Percentiles rank a stretch among this genome's conserved stretches.
phyloP scores from a whole-genome alignment of 768 basidiomycete genomes.

The Cystobasidiopsis lactophilus region DNA sequence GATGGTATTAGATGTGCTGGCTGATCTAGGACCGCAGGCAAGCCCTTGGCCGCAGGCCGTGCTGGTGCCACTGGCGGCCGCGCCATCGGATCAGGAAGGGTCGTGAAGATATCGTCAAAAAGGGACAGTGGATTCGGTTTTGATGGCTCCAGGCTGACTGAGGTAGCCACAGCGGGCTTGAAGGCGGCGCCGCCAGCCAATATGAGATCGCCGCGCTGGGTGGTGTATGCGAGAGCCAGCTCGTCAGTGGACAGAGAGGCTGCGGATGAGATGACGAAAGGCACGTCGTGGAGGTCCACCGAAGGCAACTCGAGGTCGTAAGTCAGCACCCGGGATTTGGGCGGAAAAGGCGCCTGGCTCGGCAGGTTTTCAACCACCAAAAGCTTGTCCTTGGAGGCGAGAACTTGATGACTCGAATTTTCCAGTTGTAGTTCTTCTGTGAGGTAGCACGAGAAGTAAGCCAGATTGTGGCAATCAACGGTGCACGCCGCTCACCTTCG shows the following conservation, averaged over 20 bases:
- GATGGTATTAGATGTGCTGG: background rate
- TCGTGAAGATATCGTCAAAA: background rate
- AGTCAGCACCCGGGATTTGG: background rate
- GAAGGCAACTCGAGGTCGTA: too few relatives aligned
- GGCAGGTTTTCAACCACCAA: background rate
- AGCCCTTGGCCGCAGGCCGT: background rate
- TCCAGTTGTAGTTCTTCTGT: background rate
- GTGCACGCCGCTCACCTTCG: slow-evolving; percentile 17
- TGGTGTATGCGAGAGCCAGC: too few relatives aligned
- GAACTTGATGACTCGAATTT: background rate
- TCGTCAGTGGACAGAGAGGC: too few relatives aligned
- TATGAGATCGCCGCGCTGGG: too few relatives aligned
- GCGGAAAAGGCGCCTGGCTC: background rate
- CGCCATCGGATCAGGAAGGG: background rate
- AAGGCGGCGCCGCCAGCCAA: too few relatives aligned
- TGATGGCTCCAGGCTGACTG: background rate
- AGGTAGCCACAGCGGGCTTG: background rate
- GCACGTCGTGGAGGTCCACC: too few relatives aligned
- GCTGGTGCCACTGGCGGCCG: background rate
- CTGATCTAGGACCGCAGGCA: background rate
- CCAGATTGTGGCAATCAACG: background rate
- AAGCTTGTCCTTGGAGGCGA: background rate
- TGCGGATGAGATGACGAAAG: too few relatives aligned
- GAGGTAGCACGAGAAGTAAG: too few relatives aligned
- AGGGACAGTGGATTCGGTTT: background rate